These are phyloP conservation scores for Casaregolazyma suthepensis DNA, from an alignment of 1,139 yeast species.

Conservation along the genomic window DNA sequence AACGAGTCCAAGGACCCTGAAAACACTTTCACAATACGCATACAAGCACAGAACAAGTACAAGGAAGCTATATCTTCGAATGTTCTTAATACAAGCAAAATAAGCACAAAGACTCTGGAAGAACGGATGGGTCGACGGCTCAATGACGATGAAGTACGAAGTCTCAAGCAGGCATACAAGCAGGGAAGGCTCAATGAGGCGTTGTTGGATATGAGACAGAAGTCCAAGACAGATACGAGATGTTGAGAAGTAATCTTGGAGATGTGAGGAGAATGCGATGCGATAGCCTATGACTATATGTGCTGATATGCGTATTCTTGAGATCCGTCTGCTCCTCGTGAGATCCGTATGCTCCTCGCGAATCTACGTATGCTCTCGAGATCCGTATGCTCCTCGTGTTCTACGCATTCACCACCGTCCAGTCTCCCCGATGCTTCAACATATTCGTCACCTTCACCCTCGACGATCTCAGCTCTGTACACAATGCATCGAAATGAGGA, in stretches of 20 bases:
- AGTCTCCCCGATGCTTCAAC: constrained; percentile 25
- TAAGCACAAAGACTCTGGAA: constrained; percentile 27
- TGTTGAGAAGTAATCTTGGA: constrained; percentile 21
- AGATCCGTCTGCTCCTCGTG: too few species aligned
- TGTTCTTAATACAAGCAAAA: constrained; percentile 14
- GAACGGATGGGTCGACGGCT: constrained; percentile 32
- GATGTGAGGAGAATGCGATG: too few species aligned
- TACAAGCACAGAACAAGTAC: constrained; percentile 22
- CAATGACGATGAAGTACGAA: constrained; percentile 25
- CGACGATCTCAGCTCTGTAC: constrained; percentile 59
- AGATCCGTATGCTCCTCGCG: too few species aligned
- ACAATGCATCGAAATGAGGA: constrained; percentile 64
- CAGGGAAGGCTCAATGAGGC: constrained; percentile 40
- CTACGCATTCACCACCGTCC: constrained; percentile 26
- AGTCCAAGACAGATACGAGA: constrained; percentile 34
- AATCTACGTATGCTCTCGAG: too few species aligned
- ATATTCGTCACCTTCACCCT: constrained; percentile 42
- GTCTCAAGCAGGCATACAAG: constrained; percentile 32
- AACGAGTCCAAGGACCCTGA: background rate
- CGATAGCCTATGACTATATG: too few species aligned
- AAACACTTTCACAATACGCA: constrained; percentile 16
- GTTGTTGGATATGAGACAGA: constrained; percentile 36
- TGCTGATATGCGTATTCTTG: background rate
- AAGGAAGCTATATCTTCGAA: constrained; percentile 18
- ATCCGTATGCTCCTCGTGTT: background rate